Conservation (phyloP, 345 rosid species). For the Sisymbrium altissimum region DNA sequence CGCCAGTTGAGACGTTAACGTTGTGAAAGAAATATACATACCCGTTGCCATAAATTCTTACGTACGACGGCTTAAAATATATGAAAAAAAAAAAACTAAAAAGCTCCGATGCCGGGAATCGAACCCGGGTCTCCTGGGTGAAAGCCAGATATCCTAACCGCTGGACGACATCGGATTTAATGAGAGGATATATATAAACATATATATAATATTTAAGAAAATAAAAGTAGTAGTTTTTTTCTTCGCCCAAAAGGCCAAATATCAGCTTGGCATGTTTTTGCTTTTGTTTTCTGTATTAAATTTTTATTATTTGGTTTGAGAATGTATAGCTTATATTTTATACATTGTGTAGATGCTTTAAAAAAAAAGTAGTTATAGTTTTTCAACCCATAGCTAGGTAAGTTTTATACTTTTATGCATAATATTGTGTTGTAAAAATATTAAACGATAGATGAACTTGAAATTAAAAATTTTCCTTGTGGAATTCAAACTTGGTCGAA, state of each 20-base stretch:
- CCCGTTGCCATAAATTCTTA: neutral
- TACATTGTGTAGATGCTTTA: neutral
- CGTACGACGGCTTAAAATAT: neutral
- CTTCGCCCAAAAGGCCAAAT: neutral
- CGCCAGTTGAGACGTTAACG: too few relatives aligned
- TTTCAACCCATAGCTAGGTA: neutral
- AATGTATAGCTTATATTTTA: neutral
- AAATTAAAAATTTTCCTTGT: conserved; percentile 67
- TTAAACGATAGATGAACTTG: neutral
- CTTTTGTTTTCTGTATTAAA: neutral
- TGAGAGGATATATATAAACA: too few relatives aligned
- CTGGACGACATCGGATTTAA: conserved; percentile 88
- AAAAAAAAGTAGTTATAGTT: neutral
- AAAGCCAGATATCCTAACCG: conserved; percentile 98
- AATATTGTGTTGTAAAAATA: neutral
- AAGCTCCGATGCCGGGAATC: conserved; percentile 87
- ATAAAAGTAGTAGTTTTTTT: neutral
- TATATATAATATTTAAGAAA: too few relatives aligned
- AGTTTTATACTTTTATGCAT: neutral
- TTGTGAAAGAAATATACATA: too few relatives aligned
- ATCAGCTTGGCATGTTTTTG: neutral
- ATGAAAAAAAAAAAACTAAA: neutral
- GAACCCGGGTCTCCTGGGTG: conserved; percentile 99
- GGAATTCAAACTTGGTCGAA: conserved; percentile 73
- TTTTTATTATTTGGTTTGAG: neutral